phyloP scores from a whole-genome alignment of 495 filamentous ascomycete genomes.

The Neurospora sp. region DNA sequence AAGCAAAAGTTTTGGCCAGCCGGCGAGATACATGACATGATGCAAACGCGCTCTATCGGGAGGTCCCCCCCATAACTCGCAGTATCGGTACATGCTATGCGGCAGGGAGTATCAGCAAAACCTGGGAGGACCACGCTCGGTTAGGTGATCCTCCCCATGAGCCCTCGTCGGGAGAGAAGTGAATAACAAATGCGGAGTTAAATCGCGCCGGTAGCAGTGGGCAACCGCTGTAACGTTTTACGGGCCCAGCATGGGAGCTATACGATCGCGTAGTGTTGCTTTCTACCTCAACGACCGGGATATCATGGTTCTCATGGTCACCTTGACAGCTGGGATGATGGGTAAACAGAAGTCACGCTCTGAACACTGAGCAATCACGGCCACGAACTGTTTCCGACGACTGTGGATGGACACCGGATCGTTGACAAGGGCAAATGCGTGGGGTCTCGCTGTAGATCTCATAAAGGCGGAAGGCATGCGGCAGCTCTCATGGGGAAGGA shows the following conservation, averaged over 20 bases:
- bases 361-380: not conserved
- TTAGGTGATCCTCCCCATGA: not conserved
- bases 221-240: conserved; percentile 3
- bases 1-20: conserved; percentile 11
- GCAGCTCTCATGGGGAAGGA: not conserved
- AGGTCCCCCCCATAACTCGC: not conserved
- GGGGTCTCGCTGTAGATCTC: not conserved
- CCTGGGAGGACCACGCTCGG: not conserved
- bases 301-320: not conserved
- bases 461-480: not conserved
- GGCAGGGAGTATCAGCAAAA: not conserved
- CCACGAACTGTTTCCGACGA: not conserved
- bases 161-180: not conserved
- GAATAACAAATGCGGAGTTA: not conserved
- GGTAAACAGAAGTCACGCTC: not conserved
- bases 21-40: conserved; percentile 18
- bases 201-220: not conserved
- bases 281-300: not conserved
- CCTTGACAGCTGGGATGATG: not conserved
- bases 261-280: not conserved
- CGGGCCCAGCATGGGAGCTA: not conserved
- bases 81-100: not conserved
- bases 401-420: not conserved
- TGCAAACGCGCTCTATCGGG: conserved; percentile 13
- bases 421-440: not conserved